Evolutionary conservation across 2,329 filamentous ascomycete species (phyloP).

Genomic region (Trichophyton benhamiae): DNA sequence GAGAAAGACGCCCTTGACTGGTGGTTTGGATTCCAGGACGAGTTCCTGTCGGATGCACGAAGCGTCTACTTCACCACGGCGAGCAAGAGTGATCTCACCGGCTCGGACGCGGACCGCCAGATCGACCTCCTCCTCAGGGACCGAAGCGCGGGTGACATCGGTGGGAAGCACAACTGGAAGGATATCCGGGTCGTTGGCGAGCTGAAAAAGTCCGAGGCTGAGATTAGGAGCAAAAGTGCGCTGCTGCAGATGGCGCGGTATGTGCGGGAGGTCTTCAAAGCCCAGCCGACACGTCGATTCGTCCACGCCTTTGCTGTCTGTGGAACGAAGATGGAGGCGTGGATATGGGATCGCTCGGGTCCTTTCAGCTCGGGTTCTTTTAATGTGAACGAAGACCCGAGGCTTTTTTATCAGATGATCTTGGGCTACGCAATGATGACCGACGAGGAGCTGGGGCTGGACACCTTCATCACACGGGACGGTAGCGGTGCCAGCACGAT

Average conservation of each 20-base stretch:
- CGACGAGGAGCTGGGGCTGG: conserved; percentile 22
- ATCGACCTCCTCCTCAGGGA: conserved; percentile 14
- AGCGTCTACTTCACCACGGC: conserved; percentile 9
- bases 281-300: conserved; percentile 22
- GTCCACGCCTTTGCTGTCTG: conserved; percentile 22
- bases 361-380: conserved; percentile 20
- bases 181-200: conserved; percentile 14
- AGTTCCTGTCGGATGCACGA: conserved; percentile 11
- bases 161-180: conserved; percentile 13
- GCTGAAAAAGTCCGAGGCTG: conserved; percentile 7
- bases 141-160: background rate
- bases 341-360: conserved; percentile 26
- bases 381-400: conserved; percentile 15
- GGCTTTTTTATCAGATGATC: conserved; percentile 20
- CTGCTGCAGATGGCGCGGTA: conserved; percentile 14
- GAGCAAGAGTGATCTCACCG: conserved; percentile 5
- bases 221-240: conserved; percentile 8
- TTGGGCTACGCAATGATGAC: conserved; percentile 22
- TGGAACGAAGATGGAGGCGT: conserved; percentile 18
- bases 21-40: conserved; percentile 14
- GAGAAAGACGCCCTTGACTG: conserved; percentile 11
- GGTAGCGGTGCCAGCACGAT: background rate
- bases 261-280: conserved; percentile 10
- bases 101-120: conserved; percentile 12
- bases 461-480: conserved; percentile 19